Evolutionary conservation across 2,329 filamentous ascomycete species (phyloP).

Genomic region (Sodiomyces alkalinus): DNA sequence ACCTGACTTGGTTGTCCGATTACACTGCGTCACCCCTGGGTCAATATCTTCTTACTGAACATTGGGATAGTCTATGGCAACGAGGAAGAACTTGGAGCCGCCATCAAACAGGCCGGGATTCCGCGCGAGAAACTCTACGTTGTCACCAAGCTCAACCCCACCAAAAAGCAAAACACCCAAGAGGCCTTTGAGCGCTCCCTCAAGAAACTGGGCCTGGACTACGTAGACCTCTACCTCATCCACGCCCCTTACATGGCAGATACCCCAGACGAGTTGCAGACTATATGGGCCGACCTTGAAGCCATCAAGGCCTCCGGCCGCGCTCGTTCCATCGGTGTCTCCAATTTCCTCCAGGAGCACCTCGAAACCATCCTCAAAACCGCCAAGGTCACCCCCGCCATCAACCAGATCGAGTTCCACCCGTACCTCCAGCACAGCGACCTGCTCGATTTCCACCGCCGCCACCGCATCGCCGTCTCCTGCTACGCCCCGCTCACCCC

Average conservation of each 20-base stretch:
- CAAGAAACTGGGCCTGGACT: slow-evolving; percentile 49
- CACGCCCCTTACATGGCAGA: slow-evolving; percentile 40
- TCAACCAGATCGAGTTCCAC: slow-evolving; percentile 74
- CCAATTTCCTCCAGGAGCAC: slow-evolving; percentile 50
- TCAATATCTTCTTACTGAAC: slow-evolving; percentile 3
- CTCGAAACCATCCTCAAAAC: slow-evolving; percentile 41
- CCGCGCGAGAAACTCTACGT: slow-evolving; percentile 56
- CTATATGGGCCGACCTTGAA: slow-evolving; percentile 44
- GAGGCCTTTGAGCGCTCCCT: slow-evolving; percentile 45
- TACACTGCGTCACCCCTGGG: not conserved
- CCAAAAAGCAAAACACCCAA: slow-evolving; percentile 21
- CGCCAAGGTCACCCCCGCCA: slow-evolving; percentile 46
- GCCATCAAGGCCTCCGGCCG: slow-evolving; percentile 51
- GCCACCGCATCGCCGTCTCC: slow-evolving; percentile 39
- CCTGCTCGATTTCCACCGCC: slow-evolving; percentile 40
- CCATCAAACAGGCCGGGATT: slow-evolving; percentile 51
- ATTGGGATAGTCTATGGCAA: slow-evolving; percentile 46
- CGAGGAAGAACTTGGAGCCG: slow-evolving; percentile 54
- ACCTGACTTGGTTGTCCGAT: not conserved
- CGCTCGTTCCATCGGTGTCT: slow-evolving; percentile 59
- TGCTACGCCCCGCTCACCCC: slow-evolving; percentile 42
- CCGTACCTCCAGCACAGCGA: slow-evolving; percentile 55
- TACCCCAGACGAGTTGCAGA: slow-evolving; percentile 34
- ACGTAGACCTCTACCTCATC: slow-evolving; percentile 57
- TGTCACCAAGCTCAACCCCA: slow-evolving; percentile 39